Evolutionary conservation across 2,329 filamentous ascomycete species (phyloP), one percentile per base, ranked within the genome.

Genomic region (Catunica adiposa): DNA sequence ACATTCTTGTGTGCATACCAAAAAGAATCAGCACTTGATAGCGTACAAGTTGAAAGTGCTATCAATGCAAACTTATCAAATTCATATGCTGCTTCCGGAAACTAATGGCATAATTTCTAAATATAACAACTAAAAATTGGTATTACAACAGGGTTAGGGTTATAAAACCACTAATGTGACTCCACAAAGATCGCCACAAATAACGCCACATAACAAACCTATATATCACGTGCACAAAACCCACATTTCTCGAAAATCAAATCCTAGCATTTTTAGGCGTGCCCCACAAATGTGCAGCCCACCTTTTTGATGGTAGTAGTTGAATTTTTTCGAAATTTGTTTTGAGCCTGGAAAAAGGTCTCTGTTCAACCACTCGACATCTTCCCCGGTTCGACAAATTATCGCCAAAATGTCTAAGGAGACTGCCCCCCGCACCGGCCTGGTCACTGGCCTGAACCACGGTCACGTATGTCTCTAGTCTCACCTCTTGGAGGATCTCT

Each of bases 401-500:
- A 62, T 59, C 60, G 70, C 37, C 54, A 56, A 52, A 67, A 82
- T 81, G 78, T 77, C 77, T 66, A 77, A 77, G 70, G 77, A 80
- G 71, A 69, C 73, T 60, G 70, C 74, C 64, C 72, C 73, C 66
- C 74, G 73, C 65, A 72, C 71, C 70, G 79, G 78, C 70, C 70
- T 82, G 64, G 71, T 74, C 71, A 71, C 77, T 66, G 79, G 79
- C 69, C 68, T 75, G 66, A 82, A 82, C 77, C 76, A 74, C 64
- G 77, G 79, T 70, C 73, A 80, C 74, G 79, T 82, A 82, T 71
- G 76, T 72, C 66, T 68, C 67, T 67, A 70, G 75, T 83, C 79
- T 83, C 79, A 82, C 78, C 79, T 83, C 79, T 76, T 82, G 79
- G 79, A 83, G 79, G 78, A 83, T 83, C 77, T 78, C 79, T 80